A percentile compares a stretch with the other conserved stretches of the same genome.
These are phyloP conservation scores for Ophiostoma himal-ulmi DNA, from an alignment of 2,329 filamentous ascomycete species.

Conservation along the genomic window DNA sequence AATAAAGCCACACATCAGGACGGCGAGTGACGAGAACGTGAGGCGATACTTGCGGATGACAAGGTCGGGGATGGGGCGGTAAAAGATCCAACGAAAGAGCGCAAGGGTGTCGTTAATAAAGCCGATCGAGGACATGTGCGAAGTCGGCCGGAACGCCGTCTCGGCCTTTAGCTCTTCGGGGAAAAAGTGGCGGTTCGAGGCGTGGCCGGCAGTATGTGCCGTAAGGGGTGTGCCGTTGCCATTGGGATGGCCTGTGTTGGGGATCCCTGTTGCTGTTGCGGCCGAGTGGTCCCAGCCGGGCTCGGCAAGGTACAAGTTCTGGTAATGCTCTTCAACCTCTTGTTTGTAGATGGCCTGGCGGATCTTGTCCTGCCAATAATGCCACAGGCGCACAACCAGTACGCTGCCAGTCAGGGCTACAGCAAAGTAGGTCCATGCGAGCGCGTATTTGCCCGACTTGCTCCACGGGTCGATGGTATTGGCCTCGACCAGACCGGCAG, in stretches of 20 bases:
- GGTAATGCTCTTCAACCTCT: conserved; percentile 63
- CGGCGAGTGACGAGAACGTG: conserved; percentile 73
- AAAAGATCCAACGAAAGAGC: conserved; percentile 83
- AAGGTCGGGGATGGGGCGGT: conserved; percentile 74
- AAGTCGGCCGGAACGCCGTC: conserved; percentile 55
- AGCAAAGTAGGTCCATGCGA: conserved; percentile 85
- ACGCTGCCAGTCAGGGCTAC: conserved; percentile 64
- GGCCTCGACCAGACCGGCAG: conserved; percentile 56
- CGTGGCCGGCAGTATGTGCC: conserved; percentile 25
- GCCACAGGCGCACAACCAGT: conserved; percentile 68
- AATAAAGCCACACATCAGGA: conserved; percentile 61
- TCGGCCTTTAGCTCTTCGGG: conserved; percentile 40
- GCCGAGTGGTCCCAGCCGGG: conserved; percentile 43
- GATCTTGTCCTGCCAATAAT: conserved; percentile 90
- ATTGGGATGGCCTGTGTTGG: conserved; percentile 26
- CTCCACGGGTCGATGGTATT: conserved; percentile 70
- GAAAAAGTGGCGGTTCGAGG: conserved; percentile 11
- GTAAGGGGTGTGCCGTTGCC: conserved; percentile 11
- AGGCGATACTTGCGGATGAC: conserved; percentile 61
- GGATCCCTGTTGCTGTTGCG: conserved; percentile 30
- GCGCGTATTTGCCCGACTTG: conserved; percentile 75
- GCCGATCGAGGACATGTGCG: conserved; percentile 68
- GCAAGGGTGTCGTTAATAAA: conserved; percentile 73
- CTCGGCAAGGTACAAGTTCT: conserved; percentile 46
- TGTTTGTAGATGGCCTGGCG: conserved; percentile 84